Evolutionary conservation across 306 rosid genomes (phyloP).

Genomic region (Cajanus cajan): DNA sequence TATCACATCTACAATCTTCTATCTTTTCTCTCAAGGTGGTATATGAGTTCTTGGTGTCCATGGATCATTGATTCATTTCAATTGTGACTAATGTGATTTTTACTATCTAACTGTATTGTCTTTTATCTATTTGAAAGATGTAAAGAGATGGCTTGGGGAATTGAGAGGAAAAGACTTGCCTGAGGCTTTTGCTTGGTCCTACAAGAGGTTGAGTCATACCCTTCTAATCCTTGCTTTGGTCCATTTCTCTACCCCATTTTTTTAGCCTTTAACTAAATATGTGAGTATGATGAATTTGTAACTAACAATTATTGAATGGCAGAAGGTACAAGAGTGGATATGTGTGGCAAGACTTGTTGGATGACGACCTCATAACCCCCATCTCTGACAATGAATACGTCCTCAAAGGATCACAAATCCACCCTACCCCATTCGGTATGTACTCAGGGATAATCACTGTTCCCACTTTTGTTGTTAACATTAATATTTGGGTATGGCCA

Average conservation of each 20-base stretch:
- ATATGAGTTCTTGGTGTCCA: not conserved
- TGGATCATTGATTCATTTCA: not conserved
- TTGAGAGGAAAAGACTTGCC: constrained; percentile 71
- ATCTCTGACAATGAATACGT: constrained; percentile 86
- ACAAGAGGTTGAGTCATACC: constrained; percentile 57
- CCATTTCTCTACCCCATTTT: constrained; percentile 10
- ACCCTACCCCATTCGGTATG: constrained; percentile 43
- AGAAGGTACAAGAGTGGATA: constrained; percentile 89
- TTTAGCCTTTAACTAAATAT: constrained; percentile 3
- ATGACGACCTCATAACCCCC: constrained; percentile 85
- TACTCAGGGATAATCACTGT: not conserved
- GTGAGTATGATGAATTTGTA: constrained; percentile 28
- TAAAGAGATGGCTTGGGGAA: constrained; percentile 80
- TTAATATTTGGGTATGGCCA: constrained; percentile 34
- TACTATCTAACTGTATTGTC: not conserved
- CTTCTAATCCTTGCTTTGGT: not conserved
- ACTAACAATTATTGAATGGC: constrained; percentile 32
- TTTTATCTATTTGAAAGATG: constrained; percentile 43
- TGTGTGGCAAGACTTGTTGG: constrained; percentile 90
- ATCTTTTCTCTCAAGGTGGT: not conserved
- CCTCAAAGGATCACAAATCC: constrained; percentile 82
- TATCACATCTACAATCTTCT: not conserved
- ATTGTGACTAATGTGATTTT: not conserved
- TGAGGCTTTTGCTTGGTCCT: constrained; percentile 77
- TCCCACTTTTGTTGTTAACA: constrained; percentile 8